Evolutionary conservation across 805 yeast species (phyloP).

Genomic region (Sugiyamaella lignohabitans): DNA sequence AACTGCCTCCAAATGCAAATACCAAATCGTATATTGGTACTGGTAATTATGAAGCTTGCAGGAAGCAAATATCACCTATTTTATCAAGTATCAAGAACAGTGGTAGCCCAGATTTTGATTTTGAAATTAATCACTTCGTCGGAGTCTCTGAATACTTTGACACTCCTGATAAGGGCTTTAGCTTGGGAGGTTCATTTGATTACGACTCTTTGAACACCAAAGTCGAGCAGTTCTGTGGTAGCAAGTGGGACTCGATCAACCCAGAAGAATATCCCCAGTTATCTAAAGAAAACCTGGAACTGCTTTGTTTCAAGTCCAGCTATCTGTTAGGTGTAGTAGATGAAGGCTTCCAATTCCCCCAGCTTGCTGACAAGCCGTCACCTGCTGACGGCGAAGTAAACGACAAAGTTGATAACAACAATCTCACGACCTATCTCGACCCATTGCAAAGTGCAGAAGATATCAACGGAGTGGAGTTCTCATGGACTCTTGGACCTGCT

Average conservation of each 20-base stretch:
- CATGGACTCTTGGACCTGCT: conserved; percentile 94
- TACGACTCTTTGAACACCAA: conserved; percentile 63
- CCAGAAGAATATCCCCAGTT: conserved; percentile 49
- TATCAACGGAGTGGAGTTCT: conserved; percentile 76
- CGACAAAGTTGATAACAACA: conserved; percentile 1
- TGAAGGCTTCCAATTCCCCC: conserved; percentile 85
- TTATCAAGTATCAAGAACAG: conserved; percentile 29
- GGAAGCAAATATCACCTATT: conserved; percentile 65
- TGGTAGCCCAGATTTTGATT: conserved; percentile 62
- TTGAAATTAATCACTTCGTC: conserved; percentile 72
- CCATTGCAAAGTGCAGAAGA: conserved; percentile 79
- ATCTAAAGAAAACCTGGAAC: conserved; percentile 46
- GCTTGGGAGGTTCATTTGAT: conserved; percentile 75
- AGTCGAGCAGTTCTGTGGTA: conserved; percentile 67
- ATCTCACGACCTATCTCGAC: conserved; percentile 28
- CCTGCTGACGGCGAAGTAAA: conserved; percentile 9
- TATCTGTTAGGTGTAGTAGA: conserved; percentile 88
- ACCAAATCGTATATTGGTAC: conserved; percentile 47
- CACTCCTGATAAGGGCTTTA: conserved; percentile 84
- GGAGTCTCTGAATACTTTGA: conserved; percentile 98
- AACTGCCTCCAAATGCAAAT: not conserved
- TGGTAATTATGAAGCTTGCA: conserved; percentile 74
- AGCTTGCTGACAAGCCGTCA: not conserved
- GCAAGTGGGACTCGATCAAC: conserved; percentile 55
- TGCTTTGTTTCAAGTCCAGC: conserved; percentile 88